Base-by-base conservation (phyloP, 331 rosid species). In the Arachis monticola region DNA sequence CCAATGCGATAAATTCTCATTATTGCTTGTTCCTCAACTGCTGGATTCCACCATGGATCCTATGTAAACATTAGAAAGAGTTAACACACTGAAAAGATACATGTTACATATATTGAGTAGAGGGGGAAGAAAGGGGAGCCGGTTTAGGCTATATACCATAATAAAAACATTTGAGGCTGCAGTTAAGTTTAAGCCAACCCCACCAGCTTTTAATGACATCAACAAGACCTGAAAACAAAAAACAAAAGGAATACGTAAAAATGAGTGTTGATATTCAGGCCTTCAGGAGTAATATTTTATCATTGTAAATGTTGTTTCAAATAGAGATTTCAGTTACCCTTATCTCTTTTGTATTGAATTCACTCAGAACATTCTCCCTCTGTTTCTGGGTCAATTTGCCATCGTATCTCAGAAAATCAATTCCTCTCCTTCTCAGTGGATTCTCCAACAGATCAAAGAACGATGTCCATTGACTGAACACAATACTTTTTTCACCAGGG, bases 21-120 rank as follows among this genome's bases (percentile, higher is more conserved):
- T 45, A 86, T 91, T 72, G 97, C 98, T 75, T 93, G 97, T 80
- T 93, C 96, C 82, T 93, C 96, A 17, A 93, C 92, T 6, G 98
- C 95, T 30, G 98, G 98, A 86, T 92, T 92, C 96, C 98, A 92
- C 95, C 95, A 88, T 72, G 96, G 98, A 80, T 92, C 98, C 94
- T 90, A 42, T 6, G 67, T 45, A 60, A 41, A 31, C 42, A 81
- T 55, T 45, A 46, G 32, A 70, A 22, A 44, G 63, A 50, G 47
- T 67, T 51, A 67, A 46, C 55, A 41, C 30, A 42, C 47, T 32
- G 40, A 17, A 17, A 76, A 64, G 32, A 47, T 69, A 58, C 12
- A 22, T 35, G 31, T 63, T 64, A 55, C 40, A 42, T 31, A 53
- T 8, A 31, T 8, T 30, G 56, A 59, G 35, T 11, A 7, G 69